Evolutionary conservation across 495 filamentous ascomycete species (phyloP).

Genomic region (Aeminium ludgeri): DNA sequence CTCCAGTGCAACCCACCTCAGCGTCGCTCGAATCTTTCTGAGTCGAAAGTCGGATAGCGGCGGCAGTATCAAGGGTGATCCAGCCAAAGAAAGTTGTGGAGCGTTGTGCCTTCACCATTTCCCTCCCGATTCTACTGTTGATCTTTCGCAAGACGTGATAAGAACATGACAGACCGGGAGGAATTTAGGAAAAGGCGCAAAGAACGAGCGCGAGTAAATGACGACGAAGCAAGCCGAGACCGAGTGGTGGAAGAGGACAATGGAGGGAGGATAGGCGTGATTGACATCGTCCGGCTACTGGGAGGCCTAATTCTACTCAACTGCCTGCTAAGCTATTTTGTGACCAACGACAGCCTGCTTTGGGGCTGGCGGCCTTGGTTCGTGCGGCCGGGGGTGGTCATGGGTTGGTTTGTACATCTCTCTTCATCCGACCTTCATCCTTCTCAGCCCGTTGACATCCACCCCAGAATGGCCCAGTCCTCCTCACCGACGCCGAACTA

Average conservation of each 20-base stretch:
- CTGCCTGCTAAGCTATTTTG: constrained; percentile 58
- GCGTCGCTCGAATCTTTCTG: too few species aligned
- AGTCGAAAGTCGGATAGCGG: too few species aligned
- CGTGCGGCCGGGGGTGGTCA: constrained; percentile 30
- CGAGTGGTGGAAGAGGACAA: constrained; percentile 1
- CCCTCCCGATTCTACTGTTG: too few species aligned
- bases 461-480: constrained; percentile 25
- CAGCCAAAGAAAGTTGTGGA: too few species aligned
- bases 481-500: constrained; percentile 59
- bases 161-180: too few species aligned
- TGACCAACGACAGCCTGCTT: constrained; percentile 49
- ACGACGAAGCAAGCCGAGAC: neutral
- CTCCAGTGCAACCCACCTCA: too few species aligned
- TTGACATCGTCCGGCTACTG: constrained; percentile 65
- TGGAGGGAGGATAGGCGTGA: constrained; percentile 19
- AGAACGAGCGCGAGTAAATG: too few species aligned
- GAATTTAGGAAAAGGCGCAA: too few species aligned
- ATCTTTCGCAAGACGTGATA: too few species aligned
- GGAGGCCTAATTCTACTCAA: constrained; percentile 52
- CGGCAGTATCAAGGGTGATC: too few species aligned
- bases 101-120: too few species aligned
- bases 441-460: constrained; percentile 5
- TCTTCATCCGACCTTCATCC: constrained; percentile 1
- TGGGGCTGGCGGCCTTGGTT: constrained; percentile 61
- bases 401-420: constrained; percentile 18